Evolutionary conservation across 345 rosid species (phyloP), one percentile per base, ranked within the genome.

Genomic region (Corchorus capsularis): DNA sequence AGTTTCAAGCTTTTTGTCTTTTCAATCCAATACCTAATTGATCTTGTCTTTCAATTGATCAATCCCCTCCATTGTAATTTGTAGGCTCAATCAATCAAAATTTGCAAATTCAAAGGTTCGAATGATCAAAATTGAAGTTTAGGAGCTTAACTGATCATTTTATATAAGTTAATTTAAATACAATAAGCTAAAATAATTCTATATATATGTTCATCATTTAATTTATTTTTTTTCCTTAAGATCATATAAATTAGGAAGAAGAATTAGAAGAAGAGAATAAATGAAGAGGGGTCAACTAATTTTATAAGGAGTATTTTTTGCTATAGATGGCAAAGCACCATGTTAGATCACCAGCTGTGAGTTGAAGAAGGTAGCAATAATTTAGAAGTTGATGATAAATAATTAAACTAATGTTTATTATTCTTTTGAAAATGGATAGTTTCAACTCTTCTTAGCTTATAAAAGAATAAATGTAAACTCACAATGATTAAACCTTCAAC

Each of bases 401-500:
- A 39, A 27, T 27, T 39, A 39, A 39, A 62, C 17, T 27, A 52
- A 52, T 53, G 15, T 71, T 27, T 49, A 27, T 27, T 27, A 27
- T 27, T 27, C 27, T 39, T 2, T 34, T 46, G 47, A 39, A 14
- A 57, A 19, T 72, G 32, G 52, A 32, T 73, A 17, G 22, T 12
- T 12, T 22, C 39, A 72, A 22, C 57, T 47, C 59, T 60, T 43
- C 34, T 37, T 4, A 61, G 16, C 46, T 47, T 41, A 59, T 61
- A 73, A 19, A 27, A 63, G 22, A 74, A 63, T 49, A 60, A 47
- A 56, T 56, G 75, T 41, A 56, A 39, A 20, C 64, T 47, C 19
- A 57, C 66, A 72, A 72, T 72, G 54, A 74, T 63, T 74, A 74
- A 27, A 13, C 13, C 70, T 74, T 49, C 39, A 52, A 19, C 47